Conservation (phyloP, 371 early-diverging fungal species). For the Mortierella sp. region DNA sequence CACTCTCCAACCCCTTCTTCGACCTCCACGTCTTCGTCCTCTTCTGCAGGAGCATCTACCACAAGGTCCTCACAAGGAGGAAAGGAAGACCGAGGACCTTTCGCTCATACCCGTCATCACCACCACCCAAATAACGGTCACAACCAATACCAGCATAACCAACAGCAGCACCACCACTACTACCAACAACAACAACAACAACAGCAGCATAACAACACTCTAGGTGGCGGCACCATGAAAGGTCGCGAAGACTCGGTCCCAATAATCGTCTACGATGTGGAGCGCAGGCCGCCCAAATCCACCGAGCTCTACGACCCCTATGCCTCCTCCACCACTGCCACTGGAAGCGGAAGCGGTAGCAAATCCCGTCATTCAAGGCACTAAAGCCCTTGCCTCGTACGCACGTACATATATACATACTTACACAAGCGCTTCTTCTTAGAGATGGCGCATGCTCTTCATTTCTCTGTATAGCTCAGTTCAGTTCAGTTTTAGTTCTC, state of each 20-base stretch:
- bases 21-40: background rate
- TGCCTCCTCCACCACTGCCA: background rate
- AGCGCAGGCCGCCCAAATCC: slow-evolving; percentile 49
- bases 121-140: background rate
- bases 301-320: slow-evolving; percentile 49
- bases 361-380: background rate
- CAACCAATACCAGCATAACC: background rate
- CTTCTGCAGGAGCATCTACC: background rate
- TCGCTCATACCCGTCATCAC: background rate
- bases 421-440: background rate
- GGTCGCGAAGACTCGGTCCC: slow-evolving; percentile 1
- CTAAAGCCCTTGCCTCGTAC: background rate
- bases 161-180: background rate
- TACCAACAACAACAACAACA: background rate
- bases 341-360: background rate
- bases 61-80: background rate
- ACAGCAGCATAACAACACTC: background rate
- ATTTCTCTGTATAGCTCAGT: too few relatives aligned
- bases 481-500: background rate
- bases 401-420: background rate
- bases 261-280: slow-evolving; percentile 32
- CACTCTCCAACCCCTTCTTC: background rate
- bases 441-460: background rate
- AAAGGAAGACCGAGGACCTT: background rate
- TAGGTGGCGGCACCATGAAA: background rate